A percentile compares a stretch with the other conserved stretches of the same genome.
These are phyloP conservation scores for Suillus lakei DNA, from an alignment of 768 basidiomycete genomes.

Conservation along the genomic window DNA sequence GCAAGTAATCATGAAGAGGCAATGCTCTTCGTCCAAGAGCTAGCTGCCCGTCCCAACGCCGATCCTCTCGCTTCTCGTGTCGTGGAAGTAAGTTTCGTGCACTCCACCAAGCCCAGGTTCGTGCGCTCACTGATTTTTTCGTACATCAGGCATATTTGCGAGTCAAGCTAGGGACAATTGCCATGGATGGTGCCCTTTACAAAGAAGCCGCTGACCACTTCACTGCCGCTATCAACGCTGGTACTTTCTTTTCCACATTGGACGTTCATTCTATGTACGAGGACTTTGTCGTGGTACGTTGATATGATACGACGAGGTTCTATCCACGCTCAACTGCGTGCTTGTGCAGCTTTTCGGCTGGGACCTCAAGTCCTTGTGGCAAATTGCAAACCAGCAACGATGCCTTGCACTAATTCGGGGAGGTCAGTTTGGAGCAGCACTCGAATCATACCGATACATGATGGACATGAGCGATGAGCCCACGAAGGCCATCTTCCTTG, in stretches of 20 bases:
- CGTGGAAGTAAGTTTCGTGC: not conserved
- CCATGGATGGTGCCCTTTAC: not conserved
- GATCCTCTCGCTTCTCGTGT: not conserved
- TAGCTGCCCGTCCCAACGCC: not conserved
- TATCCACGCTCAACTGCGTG: not conserved
- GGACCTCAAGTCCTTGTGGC: slow-evolving; percentile 2
- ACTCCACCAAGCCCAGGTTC: not conserved
- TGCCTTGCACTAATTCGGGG: not conserved
- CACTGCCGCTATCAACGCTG: not conserved
- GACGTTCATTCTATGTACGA: not conserved
- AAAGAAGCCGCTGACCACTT: not conserved
- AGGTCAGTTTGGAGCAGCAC: not conserved
- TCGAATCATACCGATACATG: not conserved
- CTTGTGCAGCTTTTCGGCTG: not conserved
- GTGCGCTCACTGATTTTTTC: not conserved
- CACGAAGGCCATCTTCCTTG: not conserved
- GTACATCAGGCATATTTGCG: not conserved
- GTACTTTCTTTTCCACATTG: not conserved
- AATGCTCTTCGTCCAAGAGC: not conserved
- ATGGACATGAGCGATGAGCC: not conserved
- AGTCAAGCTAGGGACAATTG: not conserved
- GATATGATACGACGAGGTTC: not conserved
- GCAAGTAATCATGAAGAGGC: not conserved
- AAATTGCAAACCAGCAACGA: not conserved
- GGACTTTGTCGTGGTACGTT: not conserved